Evolutionary conservation across 192 early-diverging fungal species (phyloP).

Genomic region (Rhizophagus clarus): DNA sequence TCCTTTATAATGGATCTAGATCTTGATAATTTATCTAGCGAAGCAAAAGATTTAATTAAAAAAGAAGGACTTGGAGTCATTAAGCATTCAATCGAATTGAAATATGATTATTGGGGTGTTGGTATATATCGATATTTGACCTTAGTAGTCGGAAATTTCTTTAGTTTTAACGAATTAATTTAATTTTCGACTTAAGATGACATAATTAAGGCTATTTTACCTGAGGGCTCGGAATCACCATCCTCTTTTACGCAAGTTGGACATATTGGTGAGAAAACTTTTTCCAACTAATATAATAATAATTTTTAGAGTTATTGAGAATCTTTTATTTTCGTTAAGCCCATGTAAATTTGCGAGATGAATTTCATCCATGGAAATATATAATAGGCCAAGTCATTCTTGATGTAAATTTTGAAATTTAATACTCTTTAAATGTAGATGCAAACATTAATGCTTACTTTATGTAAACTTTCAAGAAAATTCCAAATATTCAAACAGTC

Average conservation of each 20-base stretch:
- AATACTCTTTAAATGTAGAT: neutral
- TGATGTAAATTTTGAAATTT: conserved; percentile 63
- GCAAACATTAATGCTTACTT: neutral
- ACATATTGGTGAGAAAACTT: conserved; percentile 79
- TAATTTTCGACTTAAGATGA: conserved; percentile 61
- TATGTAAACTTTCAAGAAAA: conserved; percentile 69
- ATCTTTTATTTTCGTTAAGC: conserved; percentile 48
- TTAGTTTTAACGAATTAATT: neutral
- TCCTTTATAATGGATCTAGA: conserved; percentile 29
- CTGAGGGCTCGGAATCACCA: conserved; percentile 78
- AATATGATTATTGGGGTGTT: conserved; percentile 88
- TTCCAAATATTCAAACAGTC: conserved; percentile 81
- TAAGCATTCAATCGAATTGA: conserved; percentile 59
- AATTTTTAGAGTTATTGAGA: neutral
- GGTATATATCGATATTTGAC: conserved; percentile 46
- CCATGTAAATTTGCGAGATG: conserved; percentile 94
- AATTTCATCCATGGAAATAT: conserved; percentile 85
- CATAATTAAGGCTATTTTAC: conserved; percentile 86
- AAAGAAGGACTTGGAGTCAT: conserved; percentile 54
- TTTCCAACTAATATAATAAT: neutral
- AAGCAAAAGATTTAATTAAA: conserved; percentile 51
- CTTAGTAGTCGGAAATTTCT: neutral
- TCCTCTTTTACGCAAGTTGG: conserved; percentile 84
- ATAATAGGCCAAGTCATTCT: conserved; percentile 95
- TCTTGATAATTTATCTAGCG: conserved; percentile 51